Evolutionary conservation across 2,329 filamentous ascomycete genomes (phyloP), one percentile per base, ranked within the genome.

Genomic region (Cladosporium phlei): DNA sequence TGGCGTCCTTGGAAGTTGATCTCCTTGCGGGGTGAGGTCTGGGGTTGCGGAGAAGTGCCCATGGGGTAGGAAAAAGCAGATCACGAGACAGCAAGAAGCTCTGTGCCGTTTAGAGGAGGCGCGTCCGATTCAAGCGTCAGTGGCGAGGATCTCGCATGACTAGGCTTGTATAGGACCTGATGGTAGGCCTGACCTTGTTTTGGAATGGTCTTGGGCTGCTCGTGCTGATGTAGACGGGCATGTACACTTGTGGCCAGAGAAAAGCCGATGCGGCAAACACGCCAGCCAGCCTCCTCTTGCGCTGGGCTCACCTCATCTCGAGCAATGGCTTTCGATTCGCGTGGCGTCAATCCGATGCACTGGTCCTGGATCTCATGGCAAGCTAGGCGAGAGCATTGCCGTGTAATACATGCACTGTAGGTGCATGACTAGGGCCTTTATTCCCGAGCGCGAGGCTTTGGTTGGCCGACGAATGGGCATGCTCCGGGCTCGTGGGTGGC

Each of bases 31-130:
- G 30, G 30, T 33, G 30, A 33, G 30, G n/a, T n/a, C n/a, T n/a
- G n/a, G 38, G 38, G 38, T 19, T 43, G 39, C 20, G 39, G 39
- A 43, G 39, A 40, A 19, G 19, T 29, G 39, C 28, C 39, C 39
- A 43, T 43, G 39, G 39, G 29, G 27, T 28, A 38, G 8, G n/a
- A 6, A 25, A 25, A 25, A 25, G 6, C 24, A 11, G n/a, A n/a
- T n/a, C n/a, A n/a, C n/a, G n/a, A n/a, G n/a, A n/a, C n/a, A n/a
- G n/a, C n/a, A n/a, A n/a, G n/a, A n/a, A 11, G 5, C 30, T 33
- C 20, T 19, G 30, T 33, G 30, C 16, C 5, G 30, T 33, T 20
- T 37, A 7, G 10, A 37, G 33, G 5, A 11, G 24, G 14, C 27
- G 25, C 24, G 25, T 28, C 30, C 17, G 11, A 30, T 30, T 30